Base-by-base conservation (phyloP, 805 yeast genomes). In the Kregervanrija fluxuum region DNA sequence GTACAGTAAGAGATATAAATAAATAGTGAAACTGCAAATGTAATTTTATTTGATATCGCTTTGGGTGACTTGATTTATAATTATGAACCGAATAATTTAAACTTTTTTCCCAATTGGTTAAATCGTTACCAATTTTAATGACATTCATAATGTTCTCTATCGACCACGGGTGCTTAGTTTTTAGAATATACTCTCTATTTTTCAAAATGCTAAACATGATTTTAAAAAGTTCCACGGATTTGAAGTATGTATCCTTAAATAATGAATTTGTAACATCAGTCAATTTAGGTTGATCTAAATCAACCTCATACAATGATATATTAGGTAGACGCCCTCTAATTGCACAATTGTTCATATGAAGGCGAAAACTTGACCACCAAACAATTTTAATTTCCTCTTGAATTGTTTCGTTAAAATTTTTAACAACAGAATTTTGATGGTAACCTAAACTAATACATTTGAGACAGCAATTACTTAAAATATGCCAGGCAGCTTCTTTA, bases 381-480 rank as follows among this genome's bases (percentile, higher is more conserved):
- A 59, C 54, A 16, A 61, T 48, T 38, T 48, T 55, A 37, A 52
- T 54, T 28, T 61, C 62, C 30, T 60, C 61, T 16, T 54, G 55
- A n/a, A 51, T 46, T 1, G 41, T 48, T n/a, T 39, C 43, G 4
- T 47, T 32, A 31, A 47, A 44, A 22, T 45, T 49, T 2, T 42
- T 30, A 15, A 56, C 53, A 8, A 49, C 54, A 39, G 57, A 51
- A 38, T 54, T 55, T 43, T 65, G 56, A 51, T 69, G 69, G 11
- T 65, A 51, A 1, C 73, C 73, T 5, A 69, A 48, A 1, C 69
- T 58, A 4, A 63, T 48, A 2, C 70, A 60, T 48, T 69, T 72
- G 22, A 71, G 47, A 5, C 65, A 54, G 3, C 70, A 69, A 8
- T 63, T 43, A 12, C 68, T 67, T 28, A 66, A 45, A 30, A 69